Evolutionary conservation across 2,329 filamentous ascomycete genomes (phyloP).

Genomic region (Colletotrichum somersetense): DNA sequence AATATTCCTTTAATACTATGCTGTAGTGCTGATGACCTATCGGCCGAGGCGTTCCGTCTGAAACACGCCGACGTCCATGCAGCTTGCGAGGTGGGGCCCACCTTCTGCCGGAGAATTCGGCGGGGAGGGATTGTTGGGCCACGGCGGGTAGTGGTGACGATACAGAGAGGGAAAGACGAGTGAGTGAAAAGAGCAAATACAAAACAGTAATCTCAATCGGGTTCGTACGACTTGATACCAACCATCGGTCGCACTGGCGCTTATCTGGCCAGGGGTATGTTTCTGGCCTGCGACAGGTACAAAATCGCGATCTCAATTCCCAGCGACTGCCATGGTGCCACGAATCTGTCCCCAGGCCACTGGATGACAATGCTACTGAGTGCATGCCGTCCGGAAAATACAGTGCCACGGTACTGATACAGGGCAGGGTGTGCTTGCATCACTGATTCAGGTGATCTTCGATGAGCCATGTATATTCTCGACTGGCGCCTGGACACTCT

Average conservation of each 20-base stretch:
- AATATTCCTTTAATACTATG: not conserved
- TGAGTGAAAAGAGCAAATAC: slow-evolving; percentile 5
- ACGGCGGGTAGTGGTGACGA: slow-evolving; percentile 14
- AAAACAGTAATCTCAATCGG: not conserved
- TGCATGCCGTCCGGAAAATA: not conserved
- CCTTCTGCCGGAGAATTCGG: slow-evolving; percentile 12
- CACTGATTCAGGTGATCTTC: not conserved
- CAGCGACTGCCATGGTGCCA: not conserved
- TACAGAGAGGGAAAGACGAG: not conserved
- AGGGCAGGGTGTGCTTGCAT: not conserved
- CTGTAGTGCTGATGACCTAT: not conserved
- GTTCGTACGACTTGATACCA: not conserved
- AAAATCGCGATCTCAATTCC: no score
- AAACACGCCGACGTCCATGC: slow-evolving; percentile 34
- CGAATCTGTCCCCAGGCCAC: not conserved
- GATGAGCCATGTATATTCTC: not conserved
- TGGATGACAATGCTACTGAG: not conserved
- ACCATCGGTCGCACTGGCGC: slow-evolving; percentile 12
- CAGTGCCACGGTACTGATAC: not conserved
- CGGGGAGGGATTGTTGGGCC: slow-evolving; percentile 18
- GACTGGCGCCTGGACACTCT: slow-evolving; percentile 10
- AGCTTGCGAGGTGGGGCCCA: slow-evolving; percentile 17
- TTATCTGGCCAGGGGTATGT: not conserved
- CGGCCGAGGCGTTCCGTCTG: slow-evolving; percentile 36
- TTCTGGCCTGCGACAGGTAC: not conserved